phyloP scores from a whole-genome alignment of 371 early-diverging fungal genomes.

The Umbelopsis sp. region DNA sequence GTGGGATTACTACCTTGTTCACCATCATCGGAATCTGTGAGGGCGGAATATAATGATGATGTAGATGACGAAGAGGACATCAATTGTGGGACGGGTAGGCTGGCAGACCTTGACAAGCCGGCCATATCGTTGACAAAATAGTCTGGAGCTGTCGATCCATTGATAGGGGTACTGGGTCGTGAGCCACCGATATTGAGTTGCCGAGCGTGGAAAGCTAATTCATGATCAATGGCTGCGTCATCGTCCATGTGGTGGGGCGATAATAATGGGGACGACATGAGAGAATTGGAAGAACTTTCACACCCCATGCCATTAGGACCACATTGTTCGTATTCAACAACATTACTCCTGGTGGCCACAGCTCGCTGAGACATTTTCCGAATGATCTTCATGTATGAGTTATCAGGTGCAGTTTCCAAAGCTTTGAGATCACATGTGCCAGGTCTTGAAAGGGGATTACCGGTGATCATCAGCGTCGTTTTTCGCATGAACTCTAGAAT shows the following conservation, averaged over 20 bases:
- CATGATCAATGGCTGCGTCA: constrained; percentile 49
- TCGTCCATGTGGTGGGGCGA: constrained; percentile 33
- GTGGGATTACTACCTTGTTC: neutral
- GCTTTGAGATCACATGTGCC: constrained; percentile 43
- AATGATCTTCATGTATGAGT: constrained; percentile 53
- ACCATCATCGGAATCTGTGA: neutral
- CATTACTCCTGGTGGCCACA: constrained; percentile 28
- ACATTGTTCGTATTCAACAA: constrained; percentile 37
- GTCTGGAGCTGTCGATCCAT: neutral
- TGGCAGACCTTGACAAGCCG: neutral
- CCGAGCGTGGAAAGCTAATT: constrained; percentile 45
- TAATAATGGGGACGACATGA: constrained; percentile 4
- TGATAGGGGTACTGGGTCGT: constrained; percentile 28
- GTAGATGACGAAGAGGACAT: constrained; percentile 1
- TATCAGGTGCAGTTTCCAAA: constrained; percentile 24
- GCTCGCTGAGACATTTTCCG: constrained; percentile 56
- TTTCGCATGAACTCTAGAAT: constrained; percentile 57
- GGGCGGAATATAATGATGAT: neutral
- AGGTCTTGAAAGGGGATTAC: constrained; percentile 63
- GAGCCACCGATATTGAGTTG: constrained; percentile 46
- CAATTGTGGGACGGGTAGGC: neutral
- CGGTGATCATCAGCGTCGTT: constrained; percentile 59
- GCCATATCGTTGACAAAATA: neutral
- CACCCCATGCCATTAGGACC: constrained; percentile 49
- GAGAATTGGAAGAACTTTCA: constrained; percentile 26